Evolutionary conservation across 352 stramenopile species (phyloP), one percentile per base, ranked within the genome.

Genomic region (Phytophthora cryptogea): DNA sequence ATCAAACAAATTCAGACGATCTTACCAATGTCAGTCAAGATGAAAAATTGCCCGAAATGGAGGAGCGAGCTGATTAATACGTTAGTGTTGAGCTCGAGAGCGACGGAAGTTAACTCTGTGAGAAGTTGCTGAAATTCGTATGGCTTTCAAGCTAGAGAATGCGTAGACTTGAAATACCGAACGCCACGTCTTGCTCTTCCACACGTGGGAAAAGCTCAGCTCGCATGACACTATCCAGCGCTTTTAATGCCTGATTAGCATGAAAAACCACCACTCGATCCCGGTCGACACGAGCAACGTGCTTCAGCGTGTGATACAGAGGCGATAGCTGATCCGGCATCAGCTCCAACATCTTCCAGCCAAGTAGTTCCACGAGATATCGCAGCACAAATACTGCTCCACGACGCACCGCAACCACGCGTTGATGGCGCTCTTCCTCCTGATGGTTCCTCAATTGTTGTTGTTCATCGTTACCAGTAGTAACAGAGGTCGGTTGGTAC

Each of bases 251-350:
- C 20, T 69, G 67, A n/a, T 63, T 61, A 4, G 83, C 78, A 55
- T 95, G 86, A 57, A 90, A 90, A 7, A 75, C 58, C 8, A 88
- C 76, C 36, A 95, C 81, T 2, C 47, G 37, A 61, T 95, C 86
- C 2, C 43, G 70, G 42, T 92, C 83, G 13, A 81, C 73, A 41
- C 67, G 73, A 32, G 70, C 73, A 17, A 91, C 86, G 40, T 83
- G 69, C 65, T 92, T 92, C 44, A 95, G 74, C 11, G 74, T 84
- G 46, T 86, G 84, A 54, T 94, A 95, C 47, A 94, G 60, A 10
- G 79, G 72, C 31, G 74, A 76, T 45, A 95, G 72, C 23, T 91
- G 78, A 17, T 90, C 80, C 11, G 86, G 68, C 54, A 90, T 71
- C 28, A 94, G 59, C 41, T 94, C 83, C 6, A 95, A 50, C 37